Percentiles rank a stretch among this genome's conserved stretches.
Conservation (phyloP, 2,329 filamentous ascomycete genomes). For the Leptographium wingfieldii region DNA sequence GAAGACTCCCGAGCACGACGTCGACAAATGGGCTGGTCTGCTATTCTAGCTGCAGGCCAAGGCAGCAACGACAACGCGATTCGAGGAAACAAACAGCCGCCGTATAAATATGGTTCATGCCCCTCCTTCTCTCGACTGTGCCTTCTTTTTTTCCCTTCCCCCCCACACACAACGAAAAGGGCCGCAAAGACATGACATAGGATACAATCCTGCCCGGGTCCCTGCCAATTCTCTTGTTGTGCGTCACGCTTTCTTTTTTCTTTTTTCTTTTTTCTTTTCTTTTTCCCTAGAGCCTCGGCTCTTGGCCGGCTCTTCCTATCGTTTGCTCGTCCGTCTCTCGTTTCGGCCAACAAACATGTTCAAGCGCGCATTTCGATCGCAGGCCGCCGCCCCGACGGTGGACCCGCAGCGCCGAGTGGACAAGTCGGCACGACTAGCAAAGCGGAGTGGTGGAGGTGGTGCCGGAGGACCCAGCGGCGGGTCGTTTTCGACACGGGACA, state of each 20-base stretch:
- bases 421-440: slow-evolving; percentile 78
- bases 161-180: slow-evolving; percentile 40
- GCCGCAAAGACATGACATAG: slow-evolving; percentile 44
- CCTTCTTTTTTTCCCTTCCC: slow-evolving; percentile 35
- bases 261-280: slow-evolving; percentile 19
- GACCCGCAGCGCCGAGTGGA: slow-evolving; percentile 51
- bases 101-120: slow-evolving; percentile 22
- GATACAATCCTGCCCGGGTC: slow-evolving; percentile 44
- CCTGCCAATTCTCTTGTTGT: slow-evolving; percentile 29
- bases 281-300: slow-evolving; percentile 13
- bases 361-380: slow-evolving; percentile 78
- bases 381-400: slow-evolving; percentile 27
- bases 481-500: slow-evolving; percentile 45
- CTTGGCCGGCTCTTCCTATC: slow-evolving; percentile 9
- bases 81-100: neutral
- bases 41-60: slow-evolving; percentile 1
- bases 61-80: slow-evolving; percentile 5
- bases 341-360: slow-evolving; percentile 48
- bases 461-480: neutral
- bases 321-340: slow-evolving; percentile 11
- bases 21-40: neutral
- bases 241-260: slow-evolving; percentile 22
- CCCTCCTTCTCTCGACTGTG: slow-evolving; percentile 22
- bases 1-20: neutral
- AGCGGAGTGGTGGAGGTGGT: slow-evolving; percentile 28